Conservation (phyloP, 2,329 filamentous ascomycete genomes). For the Penicillium sp. region DNA sequence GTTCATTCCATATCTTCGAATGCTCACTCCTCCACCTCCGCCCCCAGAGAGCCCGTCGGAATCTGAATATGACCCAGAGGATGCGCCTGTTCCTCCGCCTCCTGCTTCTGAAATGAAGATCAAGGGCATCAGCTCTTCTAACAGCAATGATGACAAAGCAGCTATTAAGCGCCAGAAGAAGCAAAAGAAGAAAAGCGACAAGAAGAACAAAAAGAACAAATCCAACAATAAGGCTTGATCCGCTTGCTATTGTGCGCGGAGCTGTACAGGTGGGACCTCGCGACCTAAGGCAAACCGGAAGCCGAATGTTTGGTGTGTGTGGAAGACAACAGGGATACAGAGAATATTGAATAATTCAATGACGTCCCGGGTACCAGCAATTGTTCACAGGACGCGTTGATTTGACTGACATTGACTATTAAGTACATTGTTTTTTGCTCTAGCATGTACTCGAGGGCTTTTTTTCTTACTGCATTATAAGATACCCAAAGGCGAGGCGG, state of each 20-base stretch:
- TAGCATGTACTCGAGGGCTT: not conserved
- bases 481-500: slow-evolving; percentile 8
- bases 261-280: not conserved
- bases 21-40: slow-evolving; percentile 20
- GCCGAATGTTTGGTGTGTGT: not conserved
- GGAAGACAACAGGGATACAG: not conserved
- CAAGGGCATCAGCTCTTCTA: slow-evolving; percentile 3
- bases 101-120: slow-evolving; percentile 2
- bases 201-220: not conserved
- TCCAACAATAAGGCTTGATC: not conserved
- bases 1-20: slow-evolving; percentile 29
- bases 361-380: not conserved
- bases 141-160: slow-evolving; percentile 1
- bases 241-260: not conserved
- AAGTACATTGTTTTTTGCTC: not conserved
- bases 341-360: not conserved
- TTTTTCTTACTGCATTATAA: slow-evolving; percentile 5
- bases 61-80: slow-evolving; percentile 18
- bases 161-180: not conserved
- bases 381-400: not conserved
- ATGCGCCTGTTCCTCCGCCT: slow-evolving; percentile 14
- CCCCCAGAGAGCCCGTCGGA: slow-evolving; percentile 22
- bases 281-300: not conserved
- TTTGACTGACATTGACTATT: not conserved
- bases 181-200: slow-evolving; percentile 8